These are phyloP conservation scores for Solanum piurae DNA, from an alignment of 257 asterid genomes.

Conservation along the genomic window DNA sequence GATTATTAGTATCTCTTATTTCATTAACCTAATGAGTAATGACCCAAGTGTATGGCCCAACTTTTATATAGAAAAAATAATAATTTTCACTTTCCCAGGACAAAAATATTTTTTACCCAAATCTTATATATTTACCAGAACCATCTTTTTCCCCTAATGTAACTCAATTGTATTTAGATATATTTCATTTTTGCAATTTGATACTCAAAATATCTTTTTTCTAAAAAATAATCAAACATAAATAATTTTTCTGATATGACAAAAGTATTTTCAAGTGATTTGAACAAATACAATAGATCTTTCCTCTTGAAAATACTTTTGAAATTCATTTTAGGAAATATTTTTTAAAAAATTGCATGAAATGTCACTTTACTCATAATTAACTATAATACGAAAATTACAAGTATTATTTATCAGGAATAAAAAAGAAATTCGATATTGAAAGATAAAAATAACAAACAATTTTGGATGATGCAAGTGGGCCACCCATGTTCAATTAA, in stretches of 20 bases:
- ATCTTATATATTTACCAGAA: neutral
- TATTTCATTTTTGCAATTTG: neutral
- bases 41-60: too few species aligned
- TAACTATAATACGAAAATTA: neutral
- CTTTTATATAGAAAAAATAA: too few species aligned
- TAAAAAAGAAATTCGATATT: neutral
- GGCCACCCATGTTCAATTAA: neutral
- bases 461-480: neutral
- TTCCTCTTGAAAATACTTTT: neutral
- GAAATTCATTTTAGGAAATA: neutral
- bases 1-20: neutral
- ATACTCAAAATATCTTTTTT: neutral
- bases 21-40: too few species aligned
- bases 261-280: neutral
- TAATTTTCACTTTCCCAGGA: neutral
- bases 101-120: neutral
- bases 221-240: neutral
- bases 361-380: neutral
- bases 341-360: neutral
- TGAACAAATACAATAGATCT: neutral
- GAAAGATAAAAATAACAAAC: neutral
- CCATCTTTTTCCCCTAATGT: neutral
- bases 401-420: neutral
- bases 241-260: neutral
- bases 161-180: neutral